A percentile compares a stretch with the other conserved stretches of the same genome.
Conservation (phyloP, 2,329 filamentous ascomycete genomes). For the Microdochium nivale region DNA sequence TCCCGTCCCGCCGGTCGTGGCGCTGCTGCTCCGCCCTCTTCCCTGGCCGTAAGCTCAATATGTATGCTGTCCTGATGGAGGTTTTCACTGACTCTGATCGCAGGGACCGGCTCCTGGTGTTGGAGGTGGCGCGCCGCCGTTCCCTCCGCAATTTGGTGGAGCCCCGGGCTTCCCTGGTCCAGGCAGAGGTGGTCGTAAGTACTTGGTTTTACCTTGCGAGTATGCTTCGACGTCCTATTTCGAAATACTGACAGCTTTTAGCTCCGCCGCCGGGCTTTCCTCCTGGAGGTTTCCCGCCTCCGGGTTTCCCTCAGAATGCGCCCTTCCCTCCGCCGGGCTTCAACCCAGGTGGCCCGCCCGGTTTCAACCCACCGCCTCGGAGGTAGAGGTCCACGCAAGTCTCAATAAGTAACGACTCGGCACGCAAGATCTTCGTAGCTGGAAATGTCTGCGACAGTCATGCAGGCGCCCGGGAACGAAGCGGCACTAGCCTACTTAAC, state of each 20-base stretch:
- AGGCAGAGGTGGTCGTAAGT: constrained; percentile 1
- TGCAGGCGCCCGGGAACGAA: too few species aligned
- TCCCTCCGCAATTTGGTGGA: constrained; percentile 48
- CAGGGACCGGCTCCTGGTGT: constrained; percentile 79
- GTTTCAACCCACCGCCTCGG: constrained; percentile 67
- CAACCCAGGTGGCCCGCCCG: constrained; percentile 48
- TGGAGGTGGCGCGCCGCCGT: constrained; percentile 59
- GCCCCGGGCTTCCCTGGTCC: constrained; percentile 15
- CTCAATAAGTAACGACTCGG: too few species aligned
- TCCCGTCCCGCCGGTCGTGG: constrained; percentile 87
- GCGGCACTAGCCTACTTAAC: too few species aligned
- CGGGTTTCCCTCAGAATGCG: constrained; percentile 32
- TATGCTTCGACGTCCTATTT: background rate
- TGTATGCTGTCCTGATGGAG: background rate
- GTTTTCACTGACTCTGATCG: constrained; percentile 12
- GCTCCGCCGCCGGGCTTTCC: constrained; percentile 41
- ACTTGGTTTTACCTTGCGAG: background rate
- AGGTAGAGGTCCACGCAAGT: too few species aligned
- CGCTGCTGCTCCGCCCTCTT: constrained; percentile 52
- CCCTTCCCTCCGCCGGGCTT: constrained; percentile 43
- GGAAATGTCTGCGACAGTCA: too few species aligned
- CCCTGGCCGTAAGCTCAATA: constrained; percentile 57
- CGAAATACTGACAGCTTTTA: constrained; percentile 23
- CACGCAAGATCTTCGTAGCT: too few species aligned
- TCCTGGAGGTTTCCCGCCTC: constrained; percentile 36